phyloP scores from a whole-genome alignment of 495 filamentous ascomycete species.

The Gamarada debralockiae region DNA sequence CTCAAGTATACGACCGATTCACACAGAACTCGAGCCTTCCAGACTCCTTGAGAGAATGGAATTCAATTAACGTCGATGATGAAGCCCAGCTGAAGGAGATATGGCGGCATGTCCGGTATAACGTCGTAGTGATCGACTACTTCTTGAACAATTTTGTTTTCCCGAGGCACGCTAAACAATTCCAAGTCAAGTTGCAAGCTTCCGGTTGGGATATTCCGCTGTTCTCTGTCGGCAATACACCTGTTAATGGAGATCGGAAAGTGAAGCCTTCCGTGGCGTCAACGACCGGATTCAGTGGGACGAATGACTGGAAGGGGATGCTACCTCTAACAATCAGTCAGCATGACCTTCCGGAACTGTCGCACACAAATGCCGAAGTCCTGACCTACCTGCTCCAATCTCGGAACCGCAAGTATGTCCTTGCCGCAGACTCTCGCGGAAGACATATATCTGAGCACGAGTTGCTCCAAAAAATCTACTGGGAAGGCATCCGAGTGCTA shows the following conservation, averaged over 20 bases:
- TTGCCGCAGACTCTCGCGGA: constrained; percentile 27
- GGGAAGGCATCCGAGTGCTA: constrained; percentile 34
- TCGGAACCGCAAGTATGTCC: constrained; percentile 37
- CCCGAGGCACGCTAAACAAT: constrained; percentile 47
- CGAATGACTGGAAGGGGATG: constrained; percentile 45
- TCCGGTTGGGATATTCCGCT: constrained; percentile 52
- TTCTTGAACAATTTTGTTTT: constrained; percentile 54
- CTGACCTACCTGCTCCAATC: constrained; percentile 44
- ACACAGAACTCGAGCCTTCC: constrained; percentile 30
- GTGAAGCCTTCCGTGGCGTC: constrained; percentile 1
- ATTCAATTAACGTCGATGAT: constrained; percentile 48
- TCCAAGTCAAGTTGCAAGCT: constrained; percentile 47
- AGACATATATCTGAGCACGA: constrained; percentile 31
- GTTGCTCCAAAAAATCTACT: constrained; percentile 31
- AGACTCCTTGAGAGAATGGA: constrained; percentile 37
- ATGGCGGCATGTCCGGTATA: constrained; percentile 33
- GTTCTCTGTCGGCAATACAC: constrained; percentile 6
- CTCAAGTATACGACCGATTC: constrained; percentile 41
- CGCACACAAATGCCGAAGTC: constrained; percentile 51
- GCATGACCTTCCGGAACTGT: constrained; percentile 40
- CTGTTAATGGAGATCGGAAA: constrained; percentile 1
- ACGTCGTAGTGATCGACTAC: constrained; percentile 40
- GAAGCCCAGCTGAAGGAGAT: constrained; percentile 38
- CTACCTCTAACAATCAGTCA: constrained; percentile 50
- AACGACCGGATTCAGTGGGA: constrained; percentile 54